Base-by-base conservation (phyloP, 2,329 filamentous ascomycete species). In the Botrytis fabae region DNA sequence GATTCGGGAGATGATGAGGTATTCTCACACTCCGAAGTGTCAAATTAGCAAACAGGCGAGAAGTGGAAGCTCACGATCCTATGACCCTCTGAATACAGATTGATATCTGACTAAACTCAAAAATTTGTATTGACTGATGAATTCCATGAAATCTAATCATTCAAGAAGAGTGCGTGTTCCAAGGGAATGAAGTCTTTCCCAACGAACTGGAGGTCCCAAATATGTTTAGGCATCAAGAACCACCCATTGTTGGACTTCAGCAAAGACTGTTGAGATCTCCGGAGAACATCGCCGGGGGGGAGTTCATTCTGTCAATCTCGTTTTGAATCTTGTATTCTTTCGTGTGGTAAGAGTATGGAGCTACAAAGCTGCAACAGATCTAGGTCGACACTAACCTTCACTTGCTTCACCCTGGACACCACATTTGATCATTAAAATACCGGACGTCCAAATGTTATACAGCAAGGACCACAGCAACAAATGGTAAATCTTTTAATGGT, bases 401-500 rank as follows among this genome's bases (percentile, higher is more conserved):
- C 25, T 51, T 0, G 2, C 12, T n/a, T 51, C 12, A 16, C 2
- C 48, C 2, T 6, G 4, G 25, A 51, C 12, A 51, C 12, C 48
- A 2, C 12, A 14, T 7, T n/a, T 7, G 4, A n/a, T 14, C 1
- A n/a, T 1, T 2, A 4, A 51, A 51, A n/a, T 6, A 0, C 48
- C 6, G n/a, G 6, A n/a, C n/a, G 14, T 0, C 4, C 2, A 51
- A 16, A 7, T 51, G 0, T 14, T 22, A 25, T 51, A 51, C 6
- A 51, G 2, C 25, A 51, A n/a, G 25, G 6, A 51, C 25, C 5
- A 16, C 4, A n/a, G 14, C 25, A n/a, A n/a, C 25, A n/a, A 51
- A 51, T n/a, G 2, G 25, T 0, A 6, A n/a, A n/a, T n/a, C 25
- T n/a, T 51, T 1, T 12, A 51, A 51, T 14, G 2, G 25, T 10